Base-by-base conservation (phyloP, 768 basidiomycete species). In the Dendrothele bispora region DNA sequence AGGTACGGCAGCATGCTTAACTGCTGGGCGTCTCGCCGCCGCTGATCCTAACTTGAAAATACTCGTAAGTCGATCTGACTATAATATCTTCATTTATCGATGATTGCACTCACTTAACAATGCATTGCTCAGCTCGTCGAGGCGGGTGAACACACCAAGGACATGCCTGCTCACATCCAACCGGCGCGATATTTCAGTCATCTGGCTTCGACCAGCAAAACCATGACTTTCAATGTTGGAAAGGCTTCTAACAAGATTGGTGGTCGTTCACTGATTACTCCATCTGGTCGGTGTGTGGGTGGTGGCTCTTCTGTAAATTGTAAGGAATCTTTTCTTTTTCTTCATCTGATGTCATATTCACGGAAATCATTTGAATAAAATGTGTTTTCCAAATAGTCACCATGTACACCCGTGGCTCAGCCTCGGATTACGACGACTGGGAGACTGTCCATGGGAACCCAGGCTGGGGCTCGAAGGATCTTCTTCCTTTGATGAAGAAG, bases 391-490 rank as follows among this genome's bases (percentile, higher is more conserved):
- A n/a, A n/a, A n/a, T 21, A 58, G 53, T 63, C 37, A 63, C 59
- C 55, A 60, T 70, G 65, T 79, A 78, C 46, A 70, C 66, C 1
- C 69, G 77, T 11, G 68, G 71, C 14, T 55, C 70, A 1, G 70
- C 70, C 2, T 74, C 73, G 0, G 77, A 79, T 49, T 78, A 70
- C 21, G 72, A 78, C 32, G 73, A 72, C 38, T 77, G 77, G 77
- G 67, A 70, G 46, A 59, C 20, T 3, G 56, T 58, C 8, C n/a
- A n/a, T 56, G 64, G 62, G 8, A 76, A 77, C 47, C 41, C 60
- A 0, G 77, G 75, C 3, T 79, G 77, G 77, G 61, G 71, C 15
- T 72, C 70, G 3, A 49, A 64, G 11, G 66, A 72, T 17, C 58
- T 79, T 0, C 59, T 78, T 20, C 77, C 77, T 2, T 54, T 76